Conservation (phyloP, 345 rosid species). For the Lagerstroemia speciosa region DNA sequence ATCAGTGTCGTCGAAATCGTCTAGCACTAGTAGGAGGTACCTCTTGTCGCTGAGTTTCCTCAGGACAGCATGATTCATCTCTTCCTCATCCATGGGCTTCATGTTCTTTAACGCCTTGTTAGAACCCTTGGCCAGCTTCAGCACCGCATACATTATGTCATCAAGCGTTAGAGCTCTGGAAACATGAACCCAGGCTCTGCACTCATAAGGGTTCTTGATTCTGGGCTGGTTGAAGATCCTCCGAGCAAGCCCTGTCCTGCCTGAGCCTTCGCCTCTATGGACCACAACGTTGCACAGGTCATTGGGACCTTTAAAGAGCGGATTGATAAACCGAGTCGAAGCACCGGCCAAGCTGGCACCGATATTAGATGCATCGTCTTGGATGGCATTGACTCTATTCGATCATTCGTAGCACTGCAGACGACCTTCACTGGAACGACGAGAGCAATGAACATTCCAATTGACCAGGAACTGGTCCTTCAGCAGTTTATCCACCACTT, state of each 20-base stretch:
- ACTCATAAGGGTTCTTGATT: not conserved
- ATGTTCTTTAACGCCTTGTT: not conserved
- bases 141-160: not conserved
- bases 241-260: constrained; percentile 15
- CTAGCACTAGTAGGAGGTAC: constrained; percentile 16
- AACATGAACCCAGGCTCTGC: constrained; percentile 11
- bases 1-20: not conserved
- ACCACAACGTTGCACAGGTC: not conserved
- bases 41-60: constrained; percentile 5
- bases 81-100: not conserved
- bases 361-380: too few relatives aligned
- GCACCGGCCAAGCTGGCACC: too few relatives aligned
- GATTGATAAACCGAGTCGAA: not conserved
- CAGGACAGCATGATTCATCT: not conserved
- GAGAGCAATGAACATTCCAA: too few relatives aligned
- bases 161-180: too few relatives aligned
- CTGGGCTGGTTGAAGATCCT: constrained; percentile 4
- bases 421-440: too few relatives aligned
- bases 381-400: too few relatives aligned
- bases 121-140: not conserved
- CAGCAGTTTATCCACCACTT: too few relatives aligned
- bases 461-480: too few relatives aligned
- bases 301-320: accelerated
- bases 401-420: too few relatives aligned
- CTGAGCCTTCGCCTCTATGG: constrained; percentile 8